Evolutionary conservation across 1,284 basidiomycete species (phyloP).

Genomic region (Ceratobasidium theobromae): DNA sequence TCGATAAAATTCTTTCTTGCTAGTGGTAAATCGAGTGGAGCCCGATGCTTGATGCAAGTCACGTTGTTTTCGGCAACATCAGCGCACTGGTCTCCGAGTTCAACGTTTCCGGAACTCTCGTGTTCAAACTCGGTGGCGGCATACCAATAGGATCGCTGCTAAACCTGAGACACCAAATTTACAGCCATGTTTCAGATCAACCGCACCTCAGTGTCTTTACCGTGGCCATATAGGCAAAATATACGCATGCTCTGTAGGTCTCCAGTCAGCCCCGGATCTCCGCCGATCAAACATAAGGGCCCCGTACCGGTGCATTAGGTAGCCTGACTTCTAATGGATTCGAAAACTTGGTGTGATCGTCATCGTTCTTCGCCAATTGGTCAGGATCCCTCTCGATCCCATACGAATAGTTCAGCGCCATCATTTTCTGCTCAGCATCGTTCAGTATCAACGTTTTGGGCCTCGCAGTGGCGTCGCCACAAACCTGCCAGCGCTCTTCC

Average conservation of each 20-base stretch:
- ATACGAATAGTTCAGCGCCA: slow-evolving; percentile 87
- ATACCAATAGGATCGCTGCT: slow-evolving; percentile 74
- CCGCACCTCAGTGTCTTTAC: slow-evolving; percentile 90
- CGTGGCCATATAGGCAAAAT: slow-evolving; percentile 92
- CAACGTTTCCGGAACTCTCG: slow-evolving; percentile 1
- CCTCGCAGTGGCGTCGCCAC: slow-evolving; percentile 29
- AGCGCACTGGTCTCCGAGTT: slow-evolving; percentile 36
- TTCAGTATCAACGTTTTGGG: neutral
- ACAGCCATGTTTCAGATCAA: neutral
- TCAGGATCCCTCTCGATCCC: slow-evolving; percentile 83
- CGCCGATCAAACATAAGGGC: neutral
- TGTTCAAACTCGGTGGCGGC: slow-evolving; percentile 31
- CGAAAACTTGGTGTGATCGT: slow-evolving; percentile 84
- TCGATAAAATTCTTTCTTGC: slow-evolving; percentile 79
- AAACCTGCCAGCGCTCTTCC: slow-evolving; percentile 76
- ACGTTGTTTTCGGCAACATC: slow-evolving; percentile 64
- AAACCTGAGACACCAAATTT: neutral
- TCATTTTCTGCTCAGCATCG: slow-evolving; percentile 69
- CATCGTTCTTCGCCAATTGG: slow-evolving; percentile 63
- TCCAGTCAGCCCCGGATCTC: neutral
- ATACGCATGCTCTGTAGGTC: slow-evolving; percentile 65
- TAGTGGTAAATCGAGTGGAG: slow-evolving; percentile 60
- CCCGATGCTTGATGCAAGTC: slow-evolving; percentile 54
- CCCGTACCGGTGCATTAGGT: slow-evolving; percentile 77
- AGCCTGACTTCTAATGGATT: slow-evolving; percentile 91